Percentiles rank a stretch among this genome's conserved stretches.
Conservation (phyloP, 2,329 filamentous ascomycete species). For the Aotearoamyces nothofagi region DNA sequence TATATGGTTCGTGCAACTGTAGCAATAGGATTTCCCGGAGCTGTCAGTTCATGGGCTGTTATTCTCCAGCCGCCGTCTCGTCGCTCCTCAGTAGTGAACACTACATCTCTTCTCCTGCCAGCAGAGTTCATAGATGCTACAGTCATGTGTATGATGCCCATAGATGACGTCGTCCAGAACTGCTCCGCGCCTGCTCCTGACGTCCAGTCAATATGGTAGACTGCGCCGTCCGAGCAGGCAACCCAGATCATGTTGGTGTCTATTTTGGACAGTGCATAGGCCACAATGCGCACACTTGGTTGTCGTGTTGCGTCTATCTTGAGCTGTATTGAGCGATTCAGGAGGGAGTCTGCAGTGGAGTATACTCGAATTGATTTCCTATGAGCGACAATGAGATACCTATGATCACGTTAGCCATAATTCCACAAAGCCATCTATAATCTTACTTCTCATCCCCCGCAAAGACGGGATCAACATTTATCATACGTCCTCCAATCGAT, state of each 20-base stretch:
- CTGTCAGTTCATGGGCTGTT: constrained; percentile 20
- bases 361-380: constrained; percentile 67
- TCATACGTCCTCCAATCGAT: constrained; percentile 49
- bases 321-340: constrained; percentile 53
- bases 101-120: constrained; percentile 18
- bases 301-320: constrained; percentile 11
- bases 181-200: constrained; percentile 26
- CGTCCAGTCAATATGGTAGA: constrained; percentile 45
- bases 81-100: constrained; percentile 19
- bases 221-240: constrained; percentile 37
- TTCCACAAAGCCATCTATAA: constrained; percentile 7
- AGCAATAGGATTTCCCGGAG: constrained; percentile 12
- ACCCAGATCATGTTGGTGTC: constrained; percentile 39
- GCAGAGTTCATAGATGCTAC: constrained; percentile 19
- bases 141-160: constrained; percentile 19
- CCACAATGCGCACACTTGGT: constrained; percentile 19
- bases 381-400: constrained; percentile 62
- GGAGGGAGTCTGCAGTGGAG: constrained; percentile 64
- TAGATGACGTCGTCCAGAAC: constrained; percentile 23
- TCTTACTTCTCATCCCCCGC: constrained; percentile 44
- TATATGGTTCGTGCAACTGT: constrained; percentile 24
- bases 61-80: constrained; percentile 18
- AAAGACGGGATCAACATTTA: constrained; percentile 49
- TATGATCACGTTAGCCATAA: too few relatives aligned
- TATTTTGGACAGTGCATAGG: constrained; percentile 25